A percentile compares a stretch with the other conserved stretches of the same genome.
Conservation (phyloP, 139 green algal genomes). For the Coelastrella sp. region DNA sequence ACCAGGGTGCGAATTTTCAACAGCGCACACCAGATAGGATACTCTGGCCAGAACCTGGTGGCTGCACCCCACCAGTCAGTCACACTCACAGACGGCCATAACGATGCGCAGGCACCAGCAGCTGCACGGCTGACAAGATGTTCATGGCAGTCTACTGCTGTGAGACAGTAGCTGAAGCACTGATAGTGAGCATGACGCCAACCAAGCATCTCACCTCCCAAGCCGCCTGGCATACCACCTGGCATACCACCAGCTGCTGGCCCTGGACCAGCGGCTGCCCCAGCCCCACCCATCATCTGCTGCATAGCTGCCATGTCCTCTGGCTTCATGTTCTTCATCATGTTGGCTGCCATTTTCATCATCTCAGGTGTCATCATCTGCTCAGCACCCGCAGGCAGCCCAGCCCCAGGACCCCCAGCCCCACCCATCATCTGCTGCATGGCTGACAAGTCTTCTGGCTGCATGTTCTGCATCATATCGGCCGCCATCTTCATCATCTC, state of each 20-base stretch:
- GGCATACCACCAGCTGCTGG: background rate
- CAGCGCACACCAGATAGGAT: too few relatives aligned
- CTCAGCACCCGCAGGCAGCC: background rate
- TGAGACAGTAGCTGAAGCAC: too few relatives aligned
- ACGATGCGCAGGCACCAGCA: too few relatives aligned
- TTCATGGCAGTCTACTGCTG: too few relatives aligned
- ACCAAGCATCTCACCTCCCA: background rate
- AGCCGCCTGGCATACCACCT: background rate
- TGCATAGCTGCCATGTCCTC: slow-evolving; percentile 32
- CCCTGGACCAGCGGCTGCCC: too few relatives aligned
- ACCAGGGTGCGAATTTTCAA: too few relatives aligned
- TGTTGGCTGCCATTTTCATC: slow-evolving; percentile 52
- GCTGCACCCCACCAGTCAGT: too few relatives aligned
- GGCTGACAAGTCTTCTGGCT: slow-evolving; percentile 47
- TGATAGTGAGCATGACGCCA: background rate
- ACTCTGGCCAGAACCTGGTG: too few relatives aligned
- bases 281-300: slow-evolving; percentile 7
- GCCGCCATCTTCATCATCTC: slow-evolving; percentile 50
- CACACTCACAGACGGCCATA: too few relatives aligned
- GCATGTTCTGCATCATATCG: slow-evolving; percentile 68
- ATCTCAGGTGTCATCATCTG: slow-evolving; percentile 41
- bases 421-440: slow-evolving; percentile 52
- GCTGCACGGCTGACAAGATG: too few relatives aligned
- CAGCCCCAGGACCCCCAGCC: slow-evolving; percentile 19
- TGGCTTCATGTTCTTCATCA: slow-evolving; percentile 67